Evolutionary conservation across 257 asterid genomes (phyloP), one percentile per base, ranked within the genome.

Genomic region (Hygrophila difformis): DNA sequence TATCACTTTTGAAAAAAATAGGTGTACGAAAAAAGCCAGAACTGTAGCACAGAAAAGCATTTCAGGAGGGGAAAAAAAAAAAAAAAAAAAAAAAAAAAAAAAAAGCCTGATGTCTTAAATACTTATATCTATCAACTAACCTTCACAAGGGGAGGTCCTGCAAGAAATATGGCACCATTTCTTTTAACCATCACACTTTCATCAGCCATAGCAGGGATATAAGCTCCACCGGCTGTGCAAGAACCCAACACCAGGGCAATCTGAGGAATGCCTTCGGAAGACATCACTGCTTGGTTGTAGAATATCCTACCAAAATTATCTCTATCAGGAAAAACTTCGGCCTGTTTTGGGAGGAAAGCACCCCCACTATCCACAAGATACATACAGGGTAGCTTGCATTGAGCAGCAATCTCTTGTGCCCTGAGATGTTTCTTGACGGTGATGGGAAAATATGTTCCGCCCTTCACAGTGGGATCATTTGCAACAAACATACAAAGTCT

Each of bases 61-160:
- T n/a, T n/a, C n/a, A n/a, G 29, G 29, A 7, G 29, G 3, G 3
- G 29, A 24, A 7, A 24, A 24, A 7, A 24, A 3, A 24, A 24
- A n/a, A n/a, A n/a, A n/a, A n/a, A n/a, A n/a, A n/a, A n/a, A n/a
- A n/a, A n/a, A n/a, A n/a, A n/a, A n/a, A n/a, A n/a, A n/a, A n/a
- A n/a, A n/a, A n/a, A n/a, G n/a, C n/a, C n/a, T n/a, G n/a, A n/a
- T n/a, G n/a, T n/a, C n/a, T n/a, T 31, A 40, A 11, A 50, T 16
- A 22, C 38, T 31, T 16, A 16, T 20, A 61, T 16, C 39, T 33
- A 13, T 16, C 38, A 65, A 53, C 84, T 56, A 65, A 82, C 98
- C 98, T 91, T 91, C 51, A 86, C 98, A 42, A 91, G 94, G 39
- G 98, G 98, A 65, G 98, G 98, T 34, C 98, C 98, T 47, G 98